Conservation (phyloP, 345 rosid species). For the Melaleuca quinquenervia region DNA sequence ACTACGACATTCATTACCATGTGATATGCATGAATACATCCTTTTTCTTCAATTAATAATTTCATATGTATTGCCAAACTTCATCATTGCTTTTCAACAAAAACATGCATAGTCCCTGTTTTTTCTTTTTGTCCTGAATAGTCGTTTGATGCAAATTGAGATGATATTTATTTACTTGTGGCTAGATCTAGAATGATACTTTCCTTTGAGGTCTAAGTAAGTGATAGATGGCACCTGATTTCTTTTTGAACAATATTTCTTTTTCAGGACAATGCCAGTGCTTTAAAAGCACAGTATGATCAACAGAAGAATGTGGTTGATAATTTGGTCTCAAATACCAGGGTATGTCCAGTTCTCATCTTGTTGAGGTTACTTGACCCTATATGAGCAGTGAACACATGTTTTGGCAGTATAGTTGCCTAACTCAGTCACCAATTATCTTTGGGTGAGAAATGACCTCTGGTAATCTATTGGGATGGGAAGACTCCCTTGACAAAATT, state of each 20-base stretch:
- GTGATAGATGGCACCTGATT: neutral
- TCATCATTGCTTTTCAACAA: neutral
- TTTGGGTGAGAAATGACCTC: neutral
- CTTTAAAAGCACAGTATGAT: slow-evolving; percentile 58
- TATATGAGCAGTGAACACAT: neutral
- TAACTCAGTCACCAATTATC: neutral
- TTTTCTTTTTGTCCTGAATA: neutral
- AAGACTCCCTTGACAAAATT: neutral
- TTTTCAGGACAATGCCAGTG: slow-evolving; percentile 50
- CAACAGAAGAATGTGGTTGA: slow-evolving; percentile 61
- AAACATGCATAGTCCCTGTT: neutral
- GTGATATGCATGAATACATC: neutral
- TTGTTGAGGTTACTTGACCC: neutral
- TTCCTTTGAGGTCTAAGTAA: neutral
- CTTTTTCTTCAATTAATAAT: neutral
- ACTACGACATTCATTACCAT: neutral
- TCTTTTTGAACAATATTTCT: neutral
- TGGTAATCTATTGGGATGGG: neutral
- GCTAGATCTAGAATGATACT: neutral
- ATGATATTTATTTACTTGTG: neutral
- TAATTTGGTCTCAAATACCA: slow-evolving; percentile 66
- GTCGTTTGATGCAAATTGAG: neutral
- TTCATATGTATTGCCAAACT: neutral
- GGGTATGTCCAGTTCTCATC: slow-evolving; percentile 22
- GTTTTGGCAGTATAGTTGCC: neutral